Percentiles rank a stretch among this genome's conserved stretches.
phyloP scores from a whole-genome alignment of 2,329 filamentous ascomycete genomes.

The Cephalotrichum gorgonifer region DNA sequence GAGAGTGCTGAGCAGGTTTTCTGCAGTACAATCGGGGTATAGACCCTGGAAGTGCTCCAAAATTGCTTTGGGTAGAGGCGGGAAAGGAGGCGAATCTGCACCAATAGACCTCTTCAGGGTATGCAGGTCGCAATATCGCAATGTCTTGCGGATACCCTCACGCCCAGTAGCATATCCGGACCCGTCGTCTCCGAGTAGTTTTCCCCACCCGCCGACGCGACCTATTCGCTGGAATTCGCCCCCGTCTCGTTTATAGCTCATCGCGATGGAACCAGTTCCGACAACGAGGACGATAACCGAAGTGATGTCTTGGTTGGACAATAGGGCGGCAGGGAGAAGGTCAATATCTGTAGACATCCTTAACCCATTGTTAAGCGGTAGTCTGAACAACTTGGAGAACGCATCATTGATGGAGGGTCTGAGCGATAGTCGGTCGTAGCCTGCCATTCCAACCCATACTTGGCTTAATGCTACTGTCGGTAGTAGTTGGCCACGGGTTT shows the following conservation, averaged over 20 bases:
- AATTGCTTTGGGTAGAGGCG: slow-evolving; percentile 10
- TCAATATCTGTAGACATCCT: slow-evolving; percentile 28
- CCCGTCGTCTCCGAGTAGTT: slow-evolving; percentile 31
- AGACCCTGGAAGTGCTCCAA: slow-evolving; percentile 8
- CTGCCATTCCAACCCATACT: slow-evolving; percentile 28
- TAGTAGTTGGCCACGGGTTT: slow-evolving; percentile 7
- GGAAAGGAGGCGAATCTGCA: not conserved
- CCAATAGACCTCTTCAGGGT: slow-evolving; percentile 3
- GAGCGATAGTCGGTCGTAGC: slow-evolving; percentile 24
- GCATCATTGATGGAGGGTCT: slow-evolving; percentile 14
- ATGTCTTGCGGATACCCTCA: slow-evolving; percentile 19
- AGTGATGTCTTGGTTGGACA: slow-evolving; percentile 7
- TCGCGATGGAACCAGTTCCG: slow-evolving; percentile 31
- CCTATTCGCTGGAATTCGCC: slow-evolving; percentile 15
- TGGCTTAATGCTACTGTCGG: slow-evolving; percentile 12
- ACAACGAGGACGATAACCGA: slow-evolving; percentile 26
- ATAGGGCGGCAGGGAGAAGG: slow-evolving; percentile 19
- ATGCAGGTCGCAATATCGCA: slow-evolving; percentile 19
- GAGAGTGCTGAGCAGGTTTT: slow-evolving; percentile 12
- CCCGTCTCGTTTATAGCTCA: slow-evolving; percentile 20
- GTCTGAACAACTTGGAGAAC: slow-evolving; percentile 17
- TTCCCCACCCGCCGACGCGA: slow-evolving; percentile 32
- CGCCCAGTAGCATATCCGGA: slow-evolving; percentile 28
- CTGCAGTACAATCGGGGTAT: slow-evolving; percentile 6
- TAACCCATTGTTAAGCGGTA: slow-evolving; percentile 12